Evolutionary conservation across 345 rosid genomes (phyloP).

Genomic region (Aurinia saxatilis): DNA sequence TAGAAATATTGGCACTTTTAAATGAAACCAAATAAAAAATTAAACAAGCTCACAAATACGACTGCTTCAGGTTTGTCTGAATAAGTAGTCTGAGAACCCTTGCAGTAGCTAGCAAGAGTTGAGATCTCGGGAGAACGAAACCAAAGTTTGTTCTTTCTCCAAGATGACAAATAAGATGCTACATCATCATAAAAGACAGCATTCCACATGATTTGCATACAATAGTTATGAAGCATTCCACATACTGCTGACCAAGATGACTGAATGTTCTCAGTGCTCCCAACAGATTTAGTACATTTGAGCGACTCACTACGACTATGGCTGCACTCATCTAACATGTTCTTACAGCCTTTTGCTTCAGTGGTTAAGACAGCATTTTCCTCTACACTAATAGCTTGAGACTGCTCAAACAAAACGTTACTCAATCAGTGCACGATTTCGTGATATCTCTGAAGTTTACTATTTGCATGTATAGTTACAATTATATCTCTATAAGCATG

Average conservation of each 20-base stretch:
- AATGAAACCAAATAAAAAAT: neutral
- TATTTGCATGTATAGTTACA: neutral
- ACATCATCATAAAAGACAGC: constrained; percentile 71
- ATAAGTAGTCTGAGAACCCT: constrained; percentile 10
- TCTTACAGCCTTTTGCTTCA: constrained; percentile 28
- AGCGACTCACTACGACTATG: constrained; percentile 6
- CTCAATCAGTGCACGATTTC: neutral
- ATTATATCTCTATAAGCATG: no score
- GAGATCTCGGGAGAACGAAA: constrained; percentile 30
- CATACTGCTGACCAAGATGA: constrained; percentile 47
- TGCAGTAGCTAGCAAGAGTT: constrained; percentile 14
- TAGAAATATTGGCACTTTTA: neutral
- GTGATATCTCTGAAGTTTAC: neutral
- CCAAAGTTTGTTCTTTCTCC: constrained; percentile 76
- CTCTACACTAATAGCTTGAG: constrained; percentile 29
- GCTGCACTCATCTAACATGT: constrained; percentile 1
- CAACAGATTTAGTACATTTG: constrained; percentile 50
- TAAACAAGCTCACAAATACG: constrained; percentile 31
- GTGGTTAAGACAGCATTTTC: constrained; percentile 11
- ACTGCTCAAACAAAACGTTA: constrained; percentile 34
- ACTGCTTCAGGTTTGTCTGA: constrained; percentile 23
- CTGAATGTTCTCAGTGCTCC: constrained; percentile 64
- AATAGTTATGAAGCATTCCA: constrained; percentile 52
- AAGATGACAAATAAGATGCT: constrained; percentile 40
- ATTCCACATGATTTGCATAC: constrained; percentile 86